Evolutionary conservation across 2,329 filamentous ascomycete species (phyloP).

Genomic region (Metarhizium sp.): DNA sequence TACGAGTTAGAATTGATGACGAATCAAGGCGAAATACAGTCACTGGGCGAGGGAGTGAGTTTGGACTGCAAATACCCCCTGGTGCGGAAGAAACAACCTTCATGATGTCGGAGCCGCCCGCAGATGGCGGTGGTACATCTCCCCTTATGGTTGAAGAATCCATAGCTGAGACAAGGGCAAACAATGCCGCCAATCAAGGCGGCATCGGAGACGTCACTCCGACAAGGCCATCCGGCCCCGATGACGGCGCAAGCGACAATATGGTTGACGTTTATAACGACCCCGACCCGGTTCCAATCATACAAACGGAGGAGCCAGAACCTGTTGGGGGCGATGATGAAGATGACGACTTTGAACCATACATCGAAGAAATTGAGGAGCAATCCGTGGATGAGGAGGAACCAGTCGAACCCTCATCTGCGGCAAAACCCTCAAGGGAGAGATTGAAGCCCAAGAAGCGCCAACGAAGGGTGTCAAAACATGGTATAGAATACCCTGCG

Average conservation of each 20-base stretch:
- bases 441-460: conserved; percentile 18
- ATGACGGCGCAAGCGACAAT: neutral
- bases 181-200: neutral
- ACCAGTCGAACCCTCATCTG: neutral
- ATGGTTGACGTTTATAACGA: conserved; percentile 4
- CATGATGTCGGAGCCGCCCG: conserved; percentile 28
- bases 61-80: conserved; percentile 40
- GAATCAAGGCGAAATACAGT: conserved; percentile 30
- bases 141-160: conserved; percentile 3
- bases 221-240: neutral
- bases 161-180: neutral
- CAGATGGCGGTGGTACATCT: conserved; percentile 19
- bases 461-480: conserved; percentile 47
- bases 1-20: conserved; percentile 23
- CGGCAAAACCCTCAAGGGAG: neutral
- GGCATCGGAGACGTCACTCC: conserved; percentile 6
- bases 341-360: neutral
- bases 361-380: neutral
- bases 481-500: conserved; percentile 68
- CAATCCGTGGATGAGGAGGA: neutral
- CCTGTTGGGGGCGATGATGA: neutral
- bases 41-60: conserved; percentile 36
- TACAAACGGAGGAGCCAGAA: neutral
- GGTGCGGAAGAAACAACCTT: conserved; percentile 43
- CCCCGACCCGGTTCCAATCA: neutral